Conservation (phyloP, 2,329 filamentous ascomycete species). For the Ascochyta viciae-villosae region DNA sequence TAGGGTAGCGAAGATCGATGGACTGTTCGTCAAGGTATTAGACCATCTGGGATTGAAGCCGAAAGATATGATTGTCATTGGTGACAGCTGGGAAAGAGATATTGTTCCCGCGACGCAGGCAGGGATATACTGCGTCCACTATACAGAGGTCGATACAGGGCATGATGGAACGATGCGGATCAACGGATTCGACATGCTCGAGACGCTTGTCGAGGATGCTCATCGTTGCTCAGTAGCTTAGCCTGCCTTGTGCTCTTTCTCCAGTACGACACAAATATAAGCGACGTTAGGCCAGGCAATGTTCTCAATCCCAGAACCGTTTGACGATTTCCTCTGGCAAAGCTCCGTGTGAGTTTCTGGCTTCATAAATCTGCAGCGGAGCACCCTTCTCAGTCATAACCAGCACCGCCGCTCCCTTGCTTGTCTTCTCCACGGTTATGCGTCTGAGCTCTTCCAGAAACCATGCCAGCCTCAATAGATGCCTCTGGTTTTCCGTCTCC, state of each 20-base stretch:
- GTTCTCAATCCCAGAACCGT: background rate
- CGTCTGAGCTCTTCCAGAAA: background rate
- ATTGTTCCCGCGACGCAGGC: constrained; percentile 17
- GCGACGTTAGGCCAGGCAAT: no score
- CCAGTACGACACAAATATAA: no score
- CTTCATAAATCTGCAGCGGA: constrained; percentile 4
- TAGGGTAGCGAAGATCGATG: constrained; percentile 22
- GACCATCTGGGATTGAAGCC: background rate
- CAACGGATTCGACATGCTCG: background rate
- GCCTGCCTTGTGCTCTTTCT: background rate
- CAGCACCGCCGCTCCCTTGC: background rate
- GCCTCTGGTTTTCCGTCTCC: background rate
- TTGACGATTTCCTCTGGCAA: background rate
- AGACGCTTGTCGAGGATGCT: background rate
- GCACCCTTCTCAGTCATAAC: constrained; percentile 6
- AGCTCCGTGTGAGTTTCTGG: background rate
- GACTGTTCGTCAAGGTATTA: background rate
- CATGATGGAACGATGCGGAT: background rate
- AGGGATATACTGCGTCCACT: constrained; percentile 10
- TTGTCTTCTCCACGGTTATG: background rate
- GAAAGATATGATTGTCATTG: constrained; percentile 21
- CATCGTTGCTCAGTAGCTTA: background rate
- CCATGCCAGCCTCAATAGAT: background rate
- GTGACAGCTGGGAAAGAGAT: constrained; percentile 24
- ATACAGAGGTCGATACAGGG: background rate